These are phyloP conservation scores for Nepenthes gracilis DNA, from an alignment of 148 eudicot species.

Conservation along the genomic window DNA sequence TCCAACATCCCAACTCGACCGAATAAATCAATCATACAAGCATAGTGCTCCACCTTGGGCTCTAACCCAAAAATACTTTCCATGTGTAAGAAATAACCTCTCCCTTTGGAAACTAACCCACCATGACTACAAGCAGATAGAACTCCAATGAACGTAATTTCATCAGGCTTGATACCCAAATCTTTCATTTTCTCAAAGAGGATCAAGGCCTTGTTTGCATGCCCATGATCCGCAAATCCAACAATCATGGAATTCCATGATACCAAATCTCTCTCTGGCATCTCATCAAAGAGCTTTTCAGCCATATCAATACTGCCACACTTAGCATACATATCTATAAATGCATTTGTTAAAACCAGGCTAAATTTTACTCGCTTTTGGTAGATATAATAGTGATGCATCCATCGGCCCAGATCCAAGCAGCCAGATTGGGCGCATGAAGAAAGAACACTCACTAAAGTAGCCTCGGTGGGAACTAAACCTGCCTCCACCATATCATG, in stretches of 20 bases:
- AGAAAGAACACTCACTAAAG: slow-evolving; percentile 47
- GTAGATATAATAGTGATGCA: slow-evolving; percentile 30
- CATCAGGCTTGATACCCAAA: slow-evolving; percentile 41
- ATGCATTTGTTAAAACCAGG: slow-evolving; percentile 36
- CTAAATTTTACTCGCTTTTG: slow-evolving; percentile 20
- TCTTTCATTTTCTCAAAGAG: slow-evolving; percentile 35
- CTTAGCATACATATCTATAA: slow-evolving; percentile 56
- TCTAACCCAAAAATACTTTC: slow-evolving; percentile 20
- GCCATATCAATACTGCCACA: slow-evolving; percentile 50
- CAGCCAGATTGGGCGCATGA: slow-evolving; percentile 54
- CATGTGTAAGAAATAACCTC: slow-evolving; percentile 31
- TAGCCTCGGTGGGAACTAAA: slow-evolving; percentile 39
- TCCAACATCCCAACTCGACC: slow-evolving; percentile 42
- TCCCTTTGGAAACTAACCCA: slow-evolving; percentile 37
- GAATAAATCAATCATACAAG: slow-evolving; percentile 56
- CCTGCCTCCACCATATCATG: slow-evolving; percentile 35
- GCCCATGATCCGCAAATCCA: slow-evolving; percentile 52
- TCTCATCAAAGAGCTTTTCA: slow-evolving; percentile 33
- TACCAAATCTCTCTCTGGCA: slow-evolving; percentile 39
- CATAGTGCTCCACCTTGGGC: slow-evolving; percentile 50
- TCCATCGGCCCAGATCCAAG: slow-evolving; percentile 34
- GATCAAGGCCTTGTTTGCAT: slow-evolving; percentile 33
- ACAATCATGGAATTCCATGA: slow-evolving; percentile 59
- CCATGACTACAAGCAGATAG: slow-evolving; percentile 64
- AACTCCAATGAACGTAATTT: slow-evolving; percentile 42